Conservation (phyloP, 805 yeast species). For the Kazachstania martiniae region DNA sequence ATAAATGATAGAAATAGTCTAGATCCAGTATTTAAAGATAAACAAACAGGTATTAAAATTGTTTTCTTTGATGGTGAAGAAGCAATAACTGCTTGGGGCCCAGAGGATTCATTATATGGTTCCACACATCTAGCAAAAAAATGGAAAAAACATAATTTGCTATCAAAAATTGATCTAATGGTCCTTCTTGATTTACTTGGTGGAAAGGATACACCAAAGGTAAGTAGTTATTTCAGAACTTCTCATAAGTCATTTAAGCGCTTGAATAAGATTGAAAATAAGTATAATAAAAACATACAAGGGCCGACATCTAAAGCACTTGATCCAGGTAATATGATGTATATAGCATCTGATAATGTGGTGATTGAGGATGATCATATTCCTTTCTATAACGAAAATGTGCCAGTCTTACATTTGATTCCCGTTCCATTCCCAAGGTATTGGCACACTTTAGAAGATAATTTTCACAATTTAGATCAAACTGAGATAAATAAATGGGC, state of each 20-base stretch:
- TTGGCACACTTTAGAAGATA: slow-evolving; percentile 45
- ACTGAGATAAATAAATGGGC: slow-evolving; percentile 38
- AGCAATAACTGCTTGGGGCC: slow-evolving; percentile 43
- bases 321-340: slow-evolving; percentile 9
- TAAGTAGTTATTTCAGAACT: slow-evolving; percentile 31
- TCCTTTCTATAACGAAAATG: slow-evolving; percentile 38
- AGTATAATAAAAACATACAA: not conserved
- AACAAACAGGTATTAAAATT: slow-evolving; percentile 32
- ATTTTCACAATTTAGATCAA: slow-evolving; percentile 33
- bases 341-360: slow-evolving; percentile 4
- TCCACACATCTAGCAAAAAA: slow-evolving; percentile 37
- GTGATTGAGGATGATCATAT: slow-evolving; percentile 41
- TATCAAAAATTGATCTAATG: slow-evolving; percentile 33
- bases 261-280: slow-evolving; percentile 29
- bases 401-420: slow-evolving; percentile 42
- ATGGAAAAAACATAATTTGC: slow-evolving; percentile 24
- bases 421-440: slow-evolving; percentile 39
- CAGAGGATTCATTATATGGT: slow-evolving; percentile 45
- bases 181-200: slow-evolving; percentile 45
- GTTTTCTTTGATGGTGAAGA: slow-evolving; percentile 56
- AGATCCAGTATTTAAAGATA: slow-evolving; percentile 1
- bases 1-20: slow-evolving; percentile 2
- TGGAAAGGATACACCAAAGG: slow-evolving; percentile 12
- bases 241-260: slow-evolving; percentile 31
- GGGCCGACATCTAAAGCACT: no score